Percentiles rank a stretch among this genome's conserved stretches.
Conservation (phyloP, 352 stramenopile species). For the Phytopythium chamaehyphon region DNA sequence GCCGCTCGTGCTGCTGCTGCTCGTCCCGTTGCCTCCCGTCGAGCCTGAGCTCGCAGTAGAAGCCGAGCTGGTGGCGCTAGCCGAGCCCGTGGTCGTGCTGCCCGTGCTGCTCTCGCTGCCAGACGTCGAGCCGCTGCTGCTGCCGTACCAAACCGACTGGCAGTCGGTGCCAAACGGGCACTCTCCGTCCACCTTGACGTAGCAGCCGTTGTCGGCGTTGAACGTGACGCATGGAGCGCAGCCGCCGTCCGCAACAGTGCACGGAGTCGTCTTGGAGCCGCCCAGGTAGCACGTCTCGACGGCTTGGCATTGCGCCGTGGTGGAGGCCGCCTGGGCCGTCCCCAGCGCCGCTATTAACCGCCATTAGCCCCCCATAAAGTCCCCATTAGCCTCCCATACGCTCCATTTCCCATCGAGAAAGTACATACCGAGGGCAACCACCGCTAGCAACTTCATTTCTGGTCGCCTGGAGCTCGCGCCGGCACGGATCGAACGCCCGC, state of each 20-base stretch:
- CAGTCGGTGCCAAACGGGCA: slow-evolving; percentile 31
- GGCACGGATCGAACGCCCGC: no score
- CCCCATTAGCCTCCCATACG: no score
- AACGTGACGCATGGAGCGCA: slow-evolving; percentile 36
- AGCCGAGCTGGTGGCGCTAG: slow-evolving; percentile 1
- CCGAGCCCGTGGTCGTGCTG: not conserved
- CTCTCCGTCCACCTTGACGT: slow-evolving; percentile 21
- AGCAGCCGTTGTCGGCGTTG: slow-evolving; percentile 26
- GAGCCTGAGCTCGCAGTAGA: slow-evolving; percentile 11
- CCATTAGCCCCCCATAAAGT: no score
- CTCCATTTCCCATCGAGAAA: not conserved
- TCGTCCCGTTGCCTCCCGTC: not conserved
- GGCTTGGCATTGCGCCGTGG: slow-evolving; percentile 17
- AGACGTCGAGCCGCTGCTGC: slow-evolving; percentile 8
- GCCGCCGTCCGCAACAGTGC: slow-evolving; percentile 18
- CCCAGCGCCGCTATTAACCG: not conserved
- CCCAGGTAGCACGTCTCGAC: slow-evolving; percentile 26
- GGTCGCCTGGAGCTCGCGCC: no score
- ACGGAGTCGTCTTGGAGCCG: slow-evolving; percentile 15
- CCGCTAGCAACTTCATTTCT: not conserved
- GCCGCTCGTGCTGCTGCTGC: slow-evolving; percentile 7
- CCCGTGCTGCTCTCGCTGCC: not conserved
- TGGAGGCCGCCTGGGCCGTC: slow-evolving; percentile 4
- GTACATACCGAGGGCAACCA: not conserved
- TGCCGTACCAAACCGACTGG: slow-evolving; percentile 15